phyloP scores from a whole-genome alignment of 1,284 basidiomycete species.

The Schizophyllum commune region DNA sequence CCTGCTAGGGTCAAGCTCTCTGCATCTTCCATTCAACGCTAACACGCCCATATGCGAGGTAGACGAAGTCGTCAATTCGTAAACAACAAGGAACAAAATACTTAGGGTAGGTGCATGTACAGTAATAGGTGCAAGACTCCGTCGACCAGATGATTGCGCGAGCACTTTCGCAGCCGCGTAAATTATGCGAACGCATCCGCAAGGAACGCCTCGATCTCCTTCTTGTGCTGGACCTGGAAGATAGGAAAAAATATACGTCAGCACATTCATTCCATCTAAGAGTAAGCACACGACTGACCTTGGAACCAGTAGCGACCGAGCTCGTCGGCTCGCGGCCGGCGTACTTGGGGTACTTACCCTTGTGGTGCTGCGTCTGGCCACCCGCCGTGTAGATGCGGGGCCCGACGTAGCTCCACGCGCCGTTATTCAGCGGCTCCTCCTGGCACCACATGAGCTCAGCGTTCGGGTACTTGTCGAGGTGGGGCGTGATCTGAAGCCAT shows the following conservation, averaged over 20 bases:
- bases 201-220: conserved; percentile 75
- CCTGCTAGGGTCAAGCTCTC: no score
- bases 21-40: no score
- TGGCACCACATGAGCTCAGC: conserved; percentile 90
- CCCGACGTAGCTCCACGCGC: conserved; percentile 89
- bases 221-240: conserved; percentile 68
- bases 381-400: conserved; percentile 82
- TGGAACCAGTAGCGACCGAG: conserved; percentile 87
- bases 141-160: not conserved
- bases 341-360: conserved; percentile 81
- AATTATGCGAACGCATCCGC: conserved; percentile 40
- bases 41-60: not conserved
- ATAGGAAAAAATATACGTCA: not conserved
- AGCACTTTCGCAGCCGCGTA: not conserved
- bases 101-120: not conserved
- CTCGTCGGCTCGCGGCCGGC: conserved; percentile 84
- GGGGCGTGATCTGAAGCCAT: conserved; percentile 59
- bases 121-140: not conserved
- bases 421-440: conserved; percentile 90
- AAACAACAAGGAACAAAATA: not conserved
- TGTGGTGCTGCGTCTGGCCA: conserved; percentile 84
- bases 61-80: not conserved
- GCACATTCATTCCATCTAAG: not conserved
- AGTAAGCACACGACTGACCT: conserved; percentile 36
- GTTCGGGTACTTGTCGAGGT: conserved; percentile 95